Conservation (phyloP, 768 basidiomycete species). For the Favolaschia claudopus region DNA sequence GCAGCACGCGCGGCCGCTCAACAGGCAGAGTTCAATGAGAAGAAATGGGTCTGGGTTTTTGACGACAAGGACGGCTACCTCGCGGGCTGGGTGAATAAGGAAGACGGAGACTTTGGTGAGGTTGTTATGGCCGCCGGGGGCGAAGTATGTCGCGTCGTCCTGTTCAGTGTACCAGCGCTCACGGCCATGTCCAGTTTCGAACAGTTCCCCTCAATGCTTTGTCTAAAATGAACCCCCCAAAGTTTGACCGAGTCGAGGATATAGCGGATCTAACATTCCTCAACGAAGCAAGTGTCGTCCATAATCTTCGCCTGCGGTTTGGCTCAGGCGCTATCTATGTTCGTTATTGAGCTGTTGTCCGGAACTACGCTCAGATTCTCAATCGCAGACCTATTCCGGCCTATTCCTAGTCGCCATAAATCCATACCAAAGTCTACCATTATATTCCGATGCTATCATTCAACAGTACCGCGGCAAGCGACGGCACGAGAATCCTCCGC, state of each 20-base stretch:
- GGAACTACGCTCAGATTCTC: conserved; percentile 12
- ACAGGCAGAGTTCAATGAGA: conserved; percentile 97
- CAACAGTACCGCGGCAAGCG: conserved; percentile 91
- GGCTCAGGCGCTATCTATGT: conserved; percentile 93
- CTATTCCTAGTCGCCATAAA: conserved; percentile 99
- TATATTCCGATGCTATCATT: conserved; percentile 89
- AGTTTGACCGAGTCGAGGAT: conserved; percentile 97
- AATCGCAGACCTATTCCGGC: conserved; percentile 85
- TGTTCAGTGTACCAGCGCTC: not conserved
- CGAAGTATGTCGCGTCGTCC: conserved; percentile 60
- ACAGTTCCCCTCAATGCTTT: conserved; percentile 80
- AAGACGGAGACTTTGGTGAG: conserved; percentile 83
- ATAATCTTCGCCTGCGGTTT: conserved; percentile 92
- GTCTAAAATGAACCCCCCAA: conserved; percentile 98
- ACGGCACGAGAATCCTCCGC: conserved; percentile 92
- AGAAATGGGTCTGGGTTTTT: conserved; percentile 99
- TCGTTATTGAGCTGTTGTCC: conserved; percentile 40
- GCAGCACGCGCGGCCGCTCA: conserved; percentile 85
- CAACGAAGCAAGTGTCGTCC: conserved; percentile 99
- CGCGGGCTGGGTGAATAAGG: conserved; percentile 91
- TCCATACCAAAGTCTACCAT: conserved; percentile 90
- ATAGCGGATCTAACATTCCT: conserved; percentile 98
- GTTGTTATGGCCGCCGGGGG: conserved; percentile 86
- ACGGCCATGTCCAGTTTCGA: conserved; percentile 53
- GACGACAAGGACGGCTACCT: conserved; percentile 93